Base-by-base conservation (phyloP, 148 eudicot genomes). In the Polygonum maritimum region DNA sequence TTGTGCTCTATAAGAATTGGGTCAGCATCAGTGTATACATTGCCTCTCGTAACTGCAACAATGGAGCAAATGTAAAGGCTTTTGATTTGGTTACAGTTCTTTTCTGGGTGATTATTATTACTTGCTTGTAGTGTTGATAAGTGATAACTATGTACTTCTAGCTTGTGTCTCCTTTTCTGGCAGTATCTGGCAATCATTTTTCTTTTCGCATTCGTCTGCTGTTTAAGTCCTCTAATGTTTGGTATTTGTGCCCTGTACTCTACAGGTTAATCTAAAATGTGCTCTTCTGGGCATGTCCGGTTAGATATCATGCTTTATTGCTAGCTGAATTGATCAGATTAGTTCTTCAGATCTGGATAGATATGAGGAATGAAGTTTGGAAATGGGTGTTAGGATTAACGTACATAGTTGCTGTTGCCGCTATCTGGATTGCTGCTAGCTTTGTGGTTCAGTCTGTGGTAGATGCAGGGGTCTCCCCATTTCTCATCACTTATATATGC, bases 361-460 rank as follows among this genome's bases (percentile, higher is more conserved):
- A 77, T 76, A 96, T 96, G 99, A 92, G 74, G 80, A 86, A 65
- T 77, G 85, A 85, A 79, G 75, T 78, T 41, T 82, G 91, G 88
- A 92, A 83, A 85, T 96, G 99, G 98, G 79, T 84, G 79, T 77
- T 96, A 80, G 99, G 99, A 58, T 84, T 96, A 80, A 75, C 77
- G 54, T 96, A 92, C 77, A 96, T 96, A 70, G 73, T 92, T 74
- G 84, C 88, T 69, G 99, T 96, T 10, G 99, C 99, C 33, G 54
- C 83, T 13, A 96, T 96, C 76, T 96, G 99, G 99, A 92, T 96
- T 84, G 98, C 97, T 79, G 96, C 98, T 82, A 96, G 99, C 80
- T 92, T 85, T 75, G 97, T 96, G 57, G 98, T 96, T 39, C 99
- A 96, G 74, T 88, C 97, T 41, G 98, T 92, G 70, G 99, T 96